Evolutionary conservation across 768 basidiomycete species (phyloP), one percentile per base, ranked within the genome.

Genomic region (Pluteus cervinus): DNA sequence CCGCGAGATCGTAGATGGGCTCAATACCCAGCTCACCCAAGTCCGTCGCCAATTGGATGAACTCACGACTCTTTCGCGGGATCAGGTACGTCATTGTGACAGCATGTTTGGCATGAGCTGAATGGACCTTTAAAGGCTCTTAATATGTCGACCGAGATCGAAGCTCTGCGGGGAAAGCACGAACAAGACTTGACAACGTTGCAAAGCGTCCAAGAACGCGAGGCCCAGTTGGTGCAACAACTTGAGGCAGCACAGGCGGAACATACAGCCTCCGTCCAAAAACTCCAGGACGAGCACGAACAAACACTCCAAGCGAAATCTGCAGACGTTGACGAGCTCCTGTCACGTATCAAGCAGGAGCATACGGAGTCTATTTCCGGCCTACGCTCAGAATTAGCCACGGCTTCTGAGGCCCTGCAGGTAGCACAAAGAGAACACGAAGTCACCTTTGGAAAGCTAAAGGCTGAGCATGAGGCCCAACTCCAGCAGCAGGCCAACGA

Each of bases 81-180:
- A 94, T 52, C 91, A 93, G 73, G 89, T 89, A 49, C 33, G 62
- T 54, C n/a, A n/a, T 18, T 38, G 6, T 42, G 14, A 39, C 30
- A 33, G n/a, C 9, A 14, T 10, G 7, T 26, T 24, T 26, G 24
- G 11, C 18, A 36, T 12, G 14, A 33, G 29, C 7, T 7, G n/a
- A 17, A 23, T n/a, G n/a, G 4, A 18, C 24, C 6, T 41, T 33
- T 40, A 12, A 42, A 91, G 87, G 71, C 85, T 8, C 55, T 81
- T 36, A 94, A 94, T 53, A 87, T 94, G 81, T 88, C 89, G 7
- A 79, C 71, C 40, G 92, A 90, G 50, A 73, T 93, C 24, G 87
- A 87, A 46, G 77, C 73, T 18, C 65, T 92, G 16, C 81, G 77
- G 36, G 60, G 65, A 37, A 75, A 77, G 49, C 77, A 83, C 49